Evolutionary conservation across 2,329 filamentous ascomycete genomes (phyloP), one percentile per base, ranked within the genome.

Genomic region (Emericellopsis cladophorae): DNA sequence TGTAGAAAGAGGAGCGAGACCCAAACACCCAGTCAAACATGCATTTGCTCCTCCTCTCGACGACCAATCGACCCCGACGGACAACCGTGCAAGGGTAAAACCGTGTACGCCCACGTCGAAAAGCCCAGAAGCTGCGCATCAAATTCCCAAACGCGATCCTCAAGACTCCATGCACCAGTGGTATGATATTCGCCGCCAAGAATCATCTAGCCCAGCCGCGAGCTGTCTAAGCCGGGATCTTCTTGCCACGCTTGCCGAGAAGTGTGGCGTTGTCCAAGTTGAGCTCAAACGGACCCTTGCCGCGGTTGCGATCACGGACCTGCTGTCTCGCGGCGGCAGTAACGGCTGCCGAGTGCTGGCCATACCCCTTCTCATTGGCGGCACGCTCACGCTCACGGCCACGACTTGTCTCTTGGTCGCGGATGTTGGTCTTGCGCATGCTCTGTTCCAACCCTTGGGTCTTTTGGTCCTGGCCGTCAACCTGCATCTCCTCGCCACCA

Each of bases 261-360:
- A 98, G 63, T 2, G 89, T 96, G 1, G 92, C 85, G 42, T 92
- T 92, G 48, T 94, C 87, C 31, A 98, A 66, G 54, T 79, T 95
- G 37, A 98, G 73, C 61, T 98, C 92, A 50, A 98, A 98, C 0
- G 84, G 79, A 26, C 86, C 88, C 60, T 81, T 84, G 50, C 84
- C 78, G 46, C 70, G 73, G 43, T 77, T 73, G 26, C 75, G 69
- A 36, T 81, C 77, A 33, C 70, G 65, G 5, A 92, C 86, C 54
- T 87, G 86, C 53, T 85, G 79, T 51, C 83, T 81, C 4, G 87
- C 89, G 0, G 89, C 88, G 0, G 84, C 81, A 0, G 89, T 85
- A 0, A 95, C 84, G 1, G 82, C 71, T 1, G 89, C 76, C 40
- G 84, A 90, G 55, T 95, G 90, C 56, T 94, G 88, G 2, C 88